Evolutionary conservation across 129 eudicot species (phyloP), one percentile per base, ranked within the genome.

Genomic region (Artemisia tridentata): DNA sequence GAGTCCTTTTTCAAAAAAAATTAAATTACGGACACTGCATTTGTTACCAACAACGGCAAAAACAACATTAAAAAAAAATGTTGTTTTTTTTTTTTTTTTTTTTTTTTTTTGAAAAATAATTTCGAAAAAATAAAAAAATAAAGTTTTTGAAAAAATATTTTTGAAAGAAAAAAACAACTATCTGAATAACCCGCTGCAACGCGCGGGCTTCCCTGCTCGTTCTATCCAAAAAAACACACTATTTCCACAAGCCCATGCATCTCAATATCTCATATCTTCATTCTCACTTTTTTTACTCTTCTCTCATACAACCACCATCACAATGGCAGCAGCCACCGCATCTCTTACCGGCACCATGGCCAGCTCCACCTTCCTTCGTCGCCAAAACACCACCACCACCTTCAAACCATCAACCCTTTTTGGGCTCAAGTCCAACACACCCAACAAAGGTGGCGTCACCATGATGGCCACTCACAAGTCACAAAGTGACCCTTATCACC

Each of bases 401-500:
- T 71, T 54, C 48, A 71, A 60, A 58, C 48, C 67, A 6, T 63
- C 75, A 7, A 17, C 80, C 61, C 69, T 79, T 8, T 81, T 85
- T 29, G 81, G 86, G 0, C 79, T 70, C 4, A 83, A 75, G 31
- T 4, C 71, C 68, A 63, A 0, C 57, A 48, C 75, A 20, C 29
- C 20, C 65, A 13, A 31, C 47, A 59, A 78, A 2, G 81, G 80
- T 21, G 73, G 86, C 20, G 63, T 69, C 3, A 76, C 77, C n/a
- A 78, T 84, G 78, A 84, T 86, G 90, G 96, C 97, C 5, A 58
- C 64, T 11, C 72, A 81, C n/a, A n/a, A n/a, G n/a, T n/a, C n/a
- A n/a, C 86, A 88, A 83, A 51, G 92, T 91, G 64, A 91, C 81
- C 66, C 82, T 91, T 12, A 61, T 86, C 4, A 91, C 97, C 4